phyloP scores from a whole-genome alignment of 257 asterid genomes.

The Anisodus acutangulus region DNA sequence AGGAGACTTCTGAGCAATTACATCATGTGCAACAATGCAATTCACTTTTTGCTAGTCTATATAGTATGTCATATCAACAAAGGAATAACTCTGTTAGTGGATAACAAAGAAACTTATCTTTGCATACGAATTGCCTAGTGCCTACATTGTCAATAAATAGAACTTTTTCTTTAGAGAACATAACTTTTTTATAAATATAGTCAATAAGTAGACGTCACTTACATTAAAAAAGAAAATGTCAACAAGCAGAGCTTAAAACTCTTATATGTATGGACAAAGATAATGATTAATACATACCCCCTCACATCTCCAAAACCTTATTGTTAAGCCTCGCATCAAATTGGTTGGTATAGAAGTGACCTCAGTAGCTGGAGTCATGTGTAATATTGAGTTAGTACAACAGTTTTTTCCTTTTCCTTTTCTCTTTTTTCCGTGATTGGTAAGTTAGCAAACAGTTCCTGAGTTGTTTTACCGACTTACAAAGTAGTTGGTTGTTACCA shows the following conservation, averaged over 20 bases:
- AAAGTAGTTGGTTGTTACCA: background rate
- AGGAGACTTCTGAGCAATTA: slow-evolving; percentile 1
- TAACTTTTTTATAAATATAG: background rate
- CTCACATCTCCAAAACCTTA: slow-evolving; percentile 23
- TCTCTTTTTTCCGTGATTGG: background rate
- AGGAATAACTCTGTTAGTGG: background rate
- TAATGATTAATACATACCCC: background rate
- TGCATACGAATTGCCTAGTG: background rate
- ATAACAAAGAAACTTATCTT: background rate
- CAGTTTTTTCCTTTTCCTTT: background rate
- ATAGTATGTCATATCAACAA: slow-evolving; percentile 14
- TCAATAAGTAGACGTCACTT: background rate
- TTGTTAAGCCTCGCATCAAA: background rate
- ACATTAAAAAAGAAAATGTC: background rate
- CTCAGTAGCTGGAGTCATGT: background rate
- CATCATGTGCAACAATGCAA: slow-evolving; percentile 7
- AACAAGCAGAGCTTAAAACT: slow-evolving; percentile 6
- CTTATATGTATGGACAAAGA: background rate
- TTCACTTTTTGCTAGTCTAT: background rate
- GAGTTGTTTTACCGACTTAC: background rate
- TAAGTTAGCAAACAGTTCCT: slow-evolving; percentile 2
- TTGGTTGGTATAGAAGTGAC: background rate
- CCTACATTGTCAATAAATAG: background rate
- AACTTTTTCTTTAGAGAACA: background rate
- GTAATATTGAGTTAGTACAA: background rate